Evolutionary conservation across 352 stramenopile genomes (phyloP).

Genomic region (Albugo candida): DNA sequence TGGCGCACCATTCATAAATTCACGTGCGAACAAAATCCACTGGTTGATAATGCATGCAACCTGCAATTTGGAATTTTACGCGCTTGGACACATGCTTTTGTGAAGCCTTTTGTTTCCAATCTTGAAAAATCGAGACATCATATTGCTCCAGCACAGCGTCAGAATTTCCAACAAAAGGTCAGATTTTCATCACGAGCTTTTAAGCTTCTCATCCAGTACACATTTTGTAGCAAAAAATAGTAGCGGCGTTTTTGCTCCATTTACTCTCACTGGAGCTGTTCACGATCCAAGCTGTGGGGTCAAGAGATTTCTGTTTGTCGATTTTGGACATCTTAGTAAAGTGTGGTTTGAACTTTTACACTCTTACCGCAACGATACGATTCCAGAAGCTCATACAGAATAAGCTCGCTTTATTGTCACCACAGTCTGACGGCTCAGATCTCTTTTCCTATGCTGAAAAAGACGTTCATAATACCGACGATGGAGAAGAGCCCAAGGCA

Average conservation of each 20-base stretch:
- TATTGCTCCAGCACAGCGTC: background rate
- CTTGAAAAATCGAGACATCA: no score
- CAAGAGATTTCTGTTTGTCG: constrained; percentile 1
- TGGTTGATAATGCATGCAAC: no score
- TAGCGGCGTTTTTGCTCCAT: constrained; percentile 19
- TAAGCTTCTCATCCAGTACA: constrained; percentile 8
- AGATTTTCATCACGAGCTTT: constrained; percentile 1
- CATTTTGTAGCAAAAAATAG: constrained; percentile 6
- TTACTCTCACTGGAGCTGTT: constrained; percentile 12
- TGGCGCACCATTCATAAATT: no score
- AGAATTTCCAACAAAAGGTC: background rate
- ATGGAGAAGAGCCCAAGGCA: background rate
- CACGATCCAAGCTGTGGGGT: background rate
- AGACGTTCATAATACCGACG: background rate
- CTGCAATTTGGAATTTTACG: no score
- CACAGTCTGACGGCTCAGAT: constrained; percentile 7
- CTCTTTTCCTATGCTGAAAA: constrained; percentile 1
- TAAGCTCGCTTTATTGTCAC: background rate
- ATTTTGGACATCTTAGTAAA: constrained; percentile 14
- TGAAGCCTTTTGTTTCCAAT: constrained; percentile 12
- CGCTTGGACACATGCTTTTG: constrained; percentile 2
- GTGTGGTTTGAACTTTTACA: constrained; percentile 16
- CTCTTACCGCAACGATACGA: constrained; percentile 25
- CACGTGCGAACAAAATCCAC: no score
- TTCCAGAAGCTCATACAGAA: constrained; percentile 14